These are phyloP conservation scores for Vickermania ingenoplastis DNA, from an alignment of 208 protist species.

Conservation along the genomic window DNA sequence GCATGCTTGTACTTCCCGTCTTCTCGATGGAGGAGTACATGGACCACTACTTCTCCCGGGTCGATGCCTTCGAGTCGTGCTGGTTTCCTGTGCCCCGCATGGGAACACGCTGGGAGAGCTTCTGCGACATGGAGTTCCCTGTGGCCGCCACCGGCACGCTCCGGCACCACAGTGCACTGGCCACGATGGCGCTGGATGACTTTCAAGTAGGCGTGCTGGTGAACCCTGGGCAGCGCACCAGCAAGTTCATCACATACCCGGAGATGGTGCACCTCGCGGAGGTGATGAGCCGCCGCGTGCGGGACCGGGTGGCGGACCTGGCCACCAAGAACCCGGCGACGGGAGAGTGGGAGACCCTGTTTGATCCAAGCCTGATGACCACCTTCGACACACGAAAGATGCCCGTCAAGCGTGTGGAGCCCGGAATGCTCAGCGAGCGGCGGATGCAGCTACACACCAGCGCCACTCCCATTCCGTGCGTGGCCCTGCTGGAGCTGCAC, in stretches of 20 bases:
- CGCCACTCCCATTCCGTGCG: slow-evolving; percentile 38
- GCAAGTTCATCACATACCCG: slow-evolving; percentile 86
- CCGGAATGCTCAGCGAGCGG: slow-evolving; percentile 23
- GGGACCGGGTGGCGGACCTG: not conserved
- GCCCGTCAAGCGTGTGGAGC: slow-evolving; percentile 53
- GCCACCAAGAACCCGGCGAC: not conserved
- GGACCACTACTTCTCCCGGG: slow-evolving; percentile 66
- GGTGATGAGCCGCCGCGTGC: slow-evolving; percentile 22
- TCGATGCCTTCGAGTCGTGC: slow-evolving; percentile 60
- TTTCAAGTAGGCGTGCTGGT: slow-evolving; percentile 59
- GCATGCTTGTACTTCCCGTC: slow-evolving; percentile 73
- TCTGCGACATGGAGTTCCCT: slow-evolving; percentile 72
- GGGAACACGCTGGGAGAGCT: slow-evolving; percentile 68
- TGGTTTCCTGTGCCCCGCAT: slow-evolving; percentile 82
- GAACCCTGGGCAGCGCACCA: slow-evolving; percentile 72
- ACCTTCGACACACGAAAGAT: slow-evolving; percentile 72
- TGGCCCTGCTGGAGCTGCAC: slow-evolving; percentile 81
- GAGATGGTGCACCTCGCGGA: slow-evolving; percentile 74
- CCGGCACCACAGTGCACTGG: slow-evolving; percentile 55
- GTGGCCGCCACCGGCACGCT: slow-evolving; percentile 61
- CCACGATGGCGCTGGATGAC: slow-evolving; percentile 50
- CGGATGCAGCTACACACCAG: not conserved
- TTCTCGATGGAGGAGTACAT: slow-evolving; percentile 87
- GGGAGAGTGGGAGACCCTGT: slow-evolving; percentile 19
- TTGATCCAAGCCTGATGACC: slow-evolving; percentile 40